Evolutionary conservation across 2,329 filamentous ascomycete genomes (phyloP).

Genomic region (Fusarium sacchari): DNA sequence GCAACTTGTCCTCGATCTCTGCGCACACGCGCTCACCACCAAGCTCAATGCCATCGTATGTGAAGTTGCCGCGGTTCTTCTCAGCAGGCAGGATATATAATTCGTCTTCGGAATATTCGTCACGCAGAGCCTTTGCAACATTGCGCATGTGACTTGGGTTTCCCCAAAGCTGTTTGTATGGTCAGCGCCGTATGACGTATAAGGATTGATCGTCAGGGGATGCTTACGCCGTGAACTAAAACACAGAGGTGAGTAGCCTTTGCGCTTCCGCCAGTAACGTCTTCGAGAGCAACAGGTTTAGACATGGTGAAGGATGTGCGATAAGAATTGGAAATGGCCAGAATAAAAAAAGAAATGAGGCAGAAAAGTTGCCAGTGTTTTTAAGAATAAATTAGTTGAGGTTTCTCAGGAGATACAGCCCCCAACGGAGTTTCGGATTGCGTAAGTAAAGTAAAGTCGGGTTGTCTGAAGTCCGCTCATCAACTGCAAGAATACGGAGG

Average conservation of each 20-base stretch:
- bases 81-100: slow-evolving; percentile 78
- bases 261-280: slow-evolving; percentile 60
- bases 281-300: slow-evolving; percentile 19
- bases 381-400: slow-evolving; percentile 28
- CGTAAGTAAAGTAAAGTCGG: slow-evolving; percentile 28
- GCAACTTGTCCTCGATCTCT: slow-evolving; percentile 73
- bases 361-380: neutral
- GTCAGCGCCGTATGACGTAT: slow-evolving; percentile 40
- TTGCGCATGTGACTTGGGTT: slow-evolving; percentile 78
- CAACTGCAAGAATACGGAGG: neutral
- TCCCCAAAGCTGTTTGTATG: slow-evolving; percentile 72
- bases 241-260: slow-evolving; percentile 78
- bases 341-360: neutral
- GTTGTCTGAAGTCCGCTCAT: slow-evolving; percentile 14
- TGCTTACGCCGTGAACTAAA: slow-evolving; percentile 77
- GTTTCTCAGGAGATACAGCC: slow-evolving; percentile 33
- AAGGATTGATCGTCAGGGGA: slow-evolving; percentile 24
- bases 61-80: slow-evolving; percentile 77
- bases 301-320: slow-evolving; percentile 39
- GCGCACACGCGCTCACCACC: slow-evolving; percentile 74
- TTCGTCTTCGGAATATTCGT: slow-evolving; percentile 67
- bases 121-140: slow-evolving; percentile 72
- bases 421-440: slow-evolving; percentile 37
- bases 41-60: slow-evolving; percentile 75
- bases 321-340: neutral